phyloP scores from a whole-genome alignment of 306 rosid species.

The Vigna mungo region DNA sequence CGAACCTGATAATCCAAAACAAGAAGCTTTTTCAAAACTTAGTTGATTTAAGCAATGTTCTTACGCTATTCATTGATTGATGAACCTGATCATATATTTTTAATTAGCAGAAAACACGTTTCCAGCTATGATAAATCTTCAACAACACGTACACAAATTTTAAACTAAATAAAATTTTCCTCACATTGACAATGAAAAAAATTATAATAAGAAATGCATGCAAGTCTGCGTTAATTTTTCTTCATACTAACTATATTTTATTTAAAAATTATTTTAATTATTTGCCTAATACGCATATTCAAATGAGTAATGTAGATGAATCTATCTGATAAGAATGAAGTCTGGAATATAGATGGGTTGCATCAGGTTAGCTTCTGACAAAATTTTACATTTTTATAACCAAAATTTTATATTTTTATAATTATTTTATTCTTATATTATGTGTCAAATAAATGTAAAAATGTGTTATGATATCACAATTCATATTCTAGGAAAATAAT shows the following conservation, averaged over 20 bases:
- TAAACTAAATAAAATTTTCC: not conserved
- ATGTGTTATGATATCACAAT: too few species aligned
- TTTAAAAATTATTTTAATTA: not conserved
- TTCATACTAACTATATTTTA: not conserved
- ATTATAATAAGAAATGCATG: not conserved
- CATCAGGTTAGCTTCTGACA: too few species aligned
- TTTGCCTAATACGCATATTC: not conserved
- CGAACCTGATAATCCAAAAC: conserved; percentile 12
- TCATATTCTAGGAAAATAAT: too few species aligned
- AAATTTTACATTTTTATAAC: too few species aligned
- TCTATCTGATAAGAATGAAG: conserved; percentile 36
- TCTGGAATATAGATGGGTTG: too few species aligned
- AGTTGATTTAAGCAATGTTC: not conserved
- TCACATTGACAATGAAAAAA: not conserved
- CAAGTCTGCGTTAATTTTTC: not conserved
- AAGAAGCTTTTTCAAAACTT: not conserved
- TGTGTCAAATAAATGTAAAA: too few species aligned
- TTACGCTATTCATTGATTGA: not conserved
- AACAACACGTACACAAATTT: not conserved
- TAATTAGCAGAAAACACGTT: conserved; percentile 18
- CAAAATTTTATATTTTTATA: too few species aligned
- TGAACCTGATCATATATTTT: not conserved
- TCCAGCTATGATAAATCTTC: not conserved
- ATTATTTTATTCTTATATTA: too few species aligned
- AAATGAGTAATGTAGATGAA: not conserved